These are phyloP conservation scores for Sutorius australiensis DNA, from an alignment of 768 basidiomycete genomes.

Conservation along the genomic window DNA sequence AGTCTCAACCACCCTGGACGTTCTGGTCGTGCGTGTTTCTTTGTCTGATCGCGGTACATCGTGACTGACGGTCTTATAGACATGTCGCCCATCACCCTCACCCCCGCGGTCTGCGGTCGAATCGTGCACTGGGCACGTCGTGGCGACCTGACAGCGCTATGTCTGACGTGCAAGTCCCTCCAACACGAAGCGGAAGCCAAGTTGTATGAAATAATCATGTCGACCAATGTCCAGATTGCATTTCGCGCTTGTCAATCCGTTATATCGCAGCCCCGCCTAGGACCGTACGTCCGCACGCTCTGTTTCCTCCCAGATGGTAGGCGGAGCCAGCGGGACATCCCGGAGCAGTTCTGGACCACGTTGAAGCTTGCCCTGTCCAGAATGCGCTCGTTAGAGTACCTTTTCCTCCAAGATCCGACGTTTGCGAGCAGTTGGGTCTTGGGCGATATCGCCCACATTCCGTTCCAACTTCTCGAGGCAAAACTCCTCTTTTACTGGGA, in stretches of 20 bases:
- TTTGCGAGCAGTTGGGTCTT: slow-evolving; percentile 45
- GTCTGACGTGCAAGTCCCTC: slow-evolving; percentile 43
- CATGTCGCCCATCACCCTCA: slow-evolving; percentile 26
- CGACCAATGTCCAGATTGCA: slow-evolving; percentile 35
- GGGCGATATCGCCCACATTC: slow-evolving; percentile 34
- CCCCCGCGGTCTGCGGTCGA: slow-evolving; percentile 41
- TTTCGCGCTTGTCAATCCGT: slow-evolving; percentile 41
- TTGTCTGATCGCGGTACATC: too few species aligned
- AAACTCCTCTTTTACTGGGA: slow-evolving; percentile 52
- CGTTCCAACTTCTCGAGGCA: slow-evolving; percentile 49
- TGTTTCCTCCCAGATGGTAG: slow-evolving; percentile 37
- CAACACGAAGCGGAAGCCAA: slow-evolving; percentile 45
- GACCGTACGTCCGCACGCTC: slow-evolving; percentile 41
- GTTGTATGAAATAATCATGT: slow-evolving; percentile 42
- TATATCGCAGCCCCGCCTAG: slow-evolving; percentile 33
- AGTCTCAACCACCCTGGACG: background rate
- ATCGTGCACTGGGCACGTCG: slow-evolving; percentile 37
- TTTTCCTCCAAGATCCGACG: slow-evolving; percentile 41
- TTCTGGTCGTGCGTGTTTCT: background rate
- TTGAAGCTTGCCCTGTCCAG: slow-evolving; percentile 41
- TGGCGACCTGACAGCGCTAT: slow-evolving; percentile 42
- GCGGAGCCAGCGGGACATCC: slow-evolving; percentile 20
- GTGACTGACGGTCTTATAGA: background rate
- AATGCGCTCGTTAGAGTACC: slow-evolving; percentile 43
- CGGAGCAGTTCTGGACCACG: slow-evolving; percentile 41